Conservation (phyloP, 1,284 basidiomycete genomes). For the Athelia sp. region DNA sequence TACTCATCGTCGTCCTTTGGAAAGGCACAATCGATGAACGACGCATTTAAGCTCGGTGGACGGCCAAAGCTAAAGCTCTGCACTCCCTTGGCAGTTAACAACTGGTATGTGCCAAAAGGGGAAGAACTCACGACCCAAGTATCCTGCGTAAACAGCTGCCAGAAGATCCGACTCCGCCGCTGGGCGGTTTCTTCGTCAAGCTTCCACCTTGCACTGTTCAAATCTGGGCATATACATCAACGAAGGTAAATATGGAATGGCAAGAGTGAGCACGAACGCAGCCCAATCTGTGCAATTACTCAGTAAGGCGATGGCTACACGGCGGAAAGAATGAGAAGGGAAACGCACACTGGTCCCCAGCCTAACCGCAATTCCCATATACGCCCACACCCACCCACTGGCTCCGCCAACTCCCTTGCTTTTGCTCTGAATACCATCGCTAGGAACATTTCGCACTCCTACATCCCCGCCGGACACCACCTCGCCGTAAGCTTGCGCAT, state of each 20-base stretch:
- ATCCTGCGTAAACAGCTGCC: slow-evolving; percentile 57
- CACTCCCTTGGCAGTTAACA: neutral
- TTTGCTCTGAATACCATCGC: no score
- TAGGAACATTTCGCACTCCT: no score
- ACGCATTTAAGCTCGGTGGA: slow-evolving; percentile 49
- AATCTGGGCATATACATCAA: slow-evolving; percentile 35
- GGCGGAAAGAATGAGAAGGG: neutral
- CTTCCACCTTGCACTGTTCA: slow-evolving; percentile 56
- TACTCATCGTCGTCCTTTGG: slow-evolving; percentile 41
- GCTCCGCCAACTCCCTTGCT: no score
- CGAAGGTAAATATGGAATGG: neutral
- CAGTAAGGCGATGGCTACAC: slow-evolving; percentile 3
- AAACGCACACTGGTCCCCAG: neutral
- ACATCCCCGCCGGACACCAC: neutral
- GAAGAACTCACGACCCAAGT: slow-evolving; percentile 45
- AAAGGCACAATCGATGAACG: slow-evolving; percentile 52
- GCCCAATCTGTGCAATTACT: slow-evolving; percentile 47
- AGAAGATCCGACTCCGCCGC: slow-evolving; percentile 52
- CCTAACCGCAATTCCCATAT: neutral
- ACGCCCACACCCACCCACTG: neutral
- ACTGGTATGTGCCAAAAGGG: neutral
- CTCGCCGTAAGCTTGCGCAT: neutral
- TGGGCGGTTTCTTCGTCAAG: slow-evolving; percentile 39
- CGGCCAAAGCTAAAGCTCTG: slow-evolving; percentile 62
- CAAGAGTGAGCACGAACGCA: slow-evolving; percentile 41